These are phyloP conservation scores for Emmonsiellopsis sp. DNA, from an alignment of 2,329 filamentous ascomycete species.

Conservation along the genomic window DNA sequence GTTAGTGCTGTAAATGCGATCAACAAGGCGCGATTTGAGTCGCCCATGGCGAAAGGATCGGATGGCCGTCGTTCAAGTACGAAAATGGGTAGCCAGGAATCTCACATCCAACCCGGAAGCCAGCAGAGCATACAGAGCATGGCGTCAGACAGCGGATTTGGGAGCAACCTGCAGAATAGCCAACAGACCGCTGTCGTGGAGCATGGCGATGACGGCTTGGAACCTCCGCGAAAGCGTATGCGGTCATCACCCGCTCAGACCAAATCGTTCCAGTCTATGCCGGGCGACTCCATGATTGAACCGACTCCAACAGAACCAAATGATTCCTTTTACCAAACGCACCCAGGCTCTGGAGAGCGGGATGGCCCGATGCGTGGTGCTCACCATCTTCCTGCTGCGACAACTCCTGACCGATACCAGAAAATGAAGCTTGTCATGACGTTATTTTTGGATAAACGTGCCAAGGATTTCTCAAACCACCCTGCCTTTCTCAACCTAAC, in stretches of 20 bases:
- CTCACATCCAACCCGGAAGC: conserved; percentile 58
- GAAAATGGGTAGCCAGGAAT: conserved; percentile 52
- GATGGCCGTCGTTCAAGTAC: conserved; percentile 60
- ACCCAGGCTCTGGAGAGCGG: conserved; percentile 7
- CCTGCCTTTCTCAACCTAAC: conserved; percentile 68
- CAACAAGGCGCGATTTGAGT: conserved; percentile 91
- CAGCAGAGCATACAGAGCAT: conserved; percentile 69
- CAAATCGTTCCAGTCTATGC: conserved; percentile 27
- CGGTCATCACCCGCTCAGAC: conserved; percentile 44
- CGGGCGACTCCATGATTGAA: conserved; percentile 30
- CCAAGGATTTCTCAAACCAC: conserved; percentile 63
- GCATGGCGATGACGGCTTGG: conserved; percentile 35
- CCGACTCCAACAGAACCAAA: conserved; percentile 38
- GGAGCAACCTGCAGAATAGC: conserved; percentile 53
- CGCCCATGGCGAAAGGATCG: conserved; percentile 61
- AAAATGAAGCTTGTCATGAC: conserved; percentile 76
- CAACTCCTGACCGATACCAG: conserved; percentile 58
- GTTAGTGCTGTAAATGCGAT: conserved; percentile 91
- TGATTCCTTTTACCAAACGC: conserved; percentile 38
- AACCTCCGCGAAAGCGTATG: conserved; percentile 69
- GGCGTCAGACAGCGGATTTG: conserved; percentile 65
- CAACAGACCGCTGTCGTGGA: conserved; percentile 23
- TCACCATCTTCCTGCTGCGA: conserved; percentile 42
- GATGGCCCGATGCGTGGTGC: conserved; percentile 18
- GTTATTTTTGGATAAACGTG: conserved; percentile 66